phyloP scores from a whole-genome alignment of 225 moss, liverwort and hornwort genomes.

The Thuidium tamariscinum region DNA sequence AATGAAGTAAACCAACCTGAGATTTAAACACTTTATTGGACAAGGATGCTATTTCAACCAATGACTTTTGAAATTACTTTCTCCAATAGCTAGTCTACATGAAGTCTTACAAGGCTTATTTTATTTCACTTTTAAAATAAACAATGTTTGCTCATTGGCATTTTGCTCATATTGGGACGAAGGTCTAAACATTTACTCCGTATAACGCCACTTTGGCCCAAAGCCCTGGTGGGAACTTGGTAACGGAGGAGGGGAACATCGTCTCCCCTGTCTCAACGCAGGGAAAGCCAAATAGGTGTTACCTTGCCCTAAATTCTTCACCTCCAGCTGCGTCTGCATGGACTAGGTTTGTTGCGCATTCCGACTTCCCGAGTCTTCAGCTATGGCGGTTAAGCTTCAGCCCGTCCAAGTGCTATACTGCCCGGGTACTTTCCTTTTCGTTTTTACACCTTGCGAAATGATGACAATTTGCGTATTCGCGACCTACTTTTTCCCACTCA shows the following conservation, averaged over 20 bases:
- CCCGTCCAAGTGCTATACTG: conserved; percentile 89
- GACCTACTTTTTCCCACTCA: background rate
- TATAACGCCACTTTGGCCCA: too few relatives aligned
- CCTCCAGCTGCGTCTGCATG: background rate
- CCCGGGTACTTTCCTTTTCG: conserved; percentile 27
- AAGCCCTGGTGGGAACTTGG: background rate
- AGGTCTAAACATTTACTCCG: too few relatives aligned
- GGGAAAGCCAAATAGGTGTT: background rate
- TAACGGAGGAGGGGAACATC: background rate
- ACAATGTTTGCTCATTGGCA: too few relatives aligned
- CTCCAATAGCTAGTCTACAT: too few relatives aligned
- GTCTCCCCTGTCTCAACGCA: background rate
- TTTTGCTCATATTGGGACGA: too few relatives aligned
- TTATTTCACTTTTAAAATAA: too few relatives aligned
- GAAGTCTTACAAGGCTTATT: too few relatives aligned
- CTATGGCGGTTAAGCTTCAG: conserved; percentile 75
- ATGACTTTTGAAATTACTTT: background rate
- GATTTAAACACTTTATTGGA: rapidly evolving
- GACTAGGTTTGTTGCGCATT: background rate
- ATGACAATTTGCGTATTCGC: background rate
- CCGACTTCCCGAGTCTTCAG: background rate
- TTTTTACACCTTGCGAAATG: background rate
- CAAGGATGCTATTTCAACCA: background rate
- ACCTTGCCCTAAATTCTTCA: background rate
- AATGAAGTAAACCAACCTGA: too few relatives aligned